Percentiles rank a stretch among this genome's conserved stretches.
phyloP scores from a whole-genome alignment of 495 filamentous ascomycete species.

The Schizothecium vesticola region DNA sequence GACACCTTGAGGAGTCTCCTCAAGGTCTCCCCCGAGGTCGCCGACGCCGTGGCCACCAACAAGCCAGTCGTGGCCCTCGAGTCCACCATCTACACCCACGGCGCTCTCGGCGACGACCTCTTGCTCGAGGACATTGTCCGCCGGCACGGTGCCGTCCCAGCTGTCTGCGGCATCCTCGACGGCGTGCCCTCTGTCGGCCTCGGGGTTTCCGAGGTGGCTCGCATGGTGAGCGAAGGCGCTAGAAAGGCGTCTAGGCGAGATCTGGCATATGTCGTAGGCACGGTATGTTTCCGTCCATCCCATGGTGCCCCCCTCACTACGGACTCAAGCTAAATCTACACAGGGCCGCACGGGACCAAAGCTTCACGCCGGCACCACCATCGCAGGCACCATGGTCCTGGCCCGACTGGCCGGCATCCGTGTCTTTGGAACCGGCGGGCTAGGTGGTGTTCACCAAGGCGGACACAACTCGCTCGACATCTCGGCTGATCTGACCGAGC shows the following conservation, averaged over 20 bases:
- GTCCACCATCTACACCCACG: conserved; percentile 71
- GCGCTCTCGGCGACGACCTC: conserved; percentile 80
- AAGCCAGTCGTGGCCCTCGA: conserved; percentile 88
- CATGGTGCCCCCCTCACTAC: background rate
- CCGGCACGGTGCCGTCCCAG: conserved; percentile 78
- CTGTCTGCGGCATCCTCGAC: conserved; percentile 78
- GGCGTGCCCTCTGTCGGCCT: conserved; percentile 81
- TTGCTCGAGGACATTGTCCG: conserved; percentile 76
- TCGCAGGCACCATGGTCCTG: conserved; percentile 87
- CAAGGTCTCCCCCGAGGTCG: conserved; percentile 75
- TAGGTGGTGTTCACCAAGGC: conserved; percentile 90
- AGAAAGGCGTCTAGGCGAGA: conserved; percentile 85
- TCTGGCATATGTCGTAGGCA: conserved; percentile 70
- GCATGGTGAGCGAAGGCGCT: conserved; percentile 61
- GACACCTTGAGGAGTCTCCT: conserved; percentile 46
- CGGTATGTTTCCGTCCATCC: conserved; percentile 46
- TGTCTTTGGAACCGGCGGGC: conserved; percentile 81
- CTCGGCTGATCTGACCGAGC: conserved; percentile 89
- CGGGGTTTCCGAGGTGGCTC: conserved; percentile 58
- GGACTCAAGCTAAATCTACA: background rate
- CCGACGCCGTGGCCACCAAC: conserved; percentile 62
- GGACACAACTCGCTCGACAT: conserved; percentile 84
- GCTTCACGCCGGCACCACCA: conserved; percentile 85
- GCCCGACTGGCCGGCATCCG: conserved; percentile 83
- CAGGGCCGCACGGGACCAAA: conserved; percentile 59